Conservation (phyloP, 345 rosid species). For the Zanthoxylum bungeanum region DNA sequence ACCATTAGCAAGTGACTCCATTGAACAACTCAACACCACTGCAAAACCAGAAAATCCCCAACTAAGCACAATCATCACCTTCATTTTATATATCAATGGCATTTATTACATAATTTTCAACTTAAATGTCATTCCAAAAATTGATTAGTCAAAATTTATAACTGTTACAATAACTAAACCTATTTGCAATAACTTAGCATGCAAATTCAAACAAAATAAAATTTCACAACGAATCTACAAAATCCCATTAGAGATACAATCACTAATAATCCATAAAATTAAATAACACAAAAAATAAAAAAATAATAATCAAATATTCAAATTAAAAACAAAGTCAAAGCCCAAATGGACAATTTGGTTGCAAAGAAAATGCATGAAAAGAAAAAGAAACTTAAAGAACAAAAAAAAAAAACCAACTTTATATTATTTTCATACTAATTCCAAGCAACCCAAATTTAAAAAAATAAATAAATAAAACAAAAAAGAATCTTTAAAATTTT, state of each 20-base stretch:
- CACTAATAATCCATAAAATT: constrained; percentile 8
- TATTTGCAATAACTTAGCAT: background rate
- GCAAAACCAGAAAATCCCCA: constrained; percentile 33
- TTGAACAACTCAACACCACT: constrained; percentile 39
- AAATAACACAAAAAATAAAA: constrained; percentile 12
- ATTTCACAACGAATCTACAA: constrained; percentile 3
- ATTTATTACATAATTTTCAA: constrained; percentile 18
- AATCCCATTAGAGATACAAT: constrained; percentile 10
- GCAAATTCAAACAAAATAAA: constrained; percentile 13
- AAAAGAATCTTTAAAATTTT: constrained; percentile 3
- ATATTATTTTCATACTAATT: constrained; percentile 16
- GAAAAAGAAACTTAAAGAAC: background rate
- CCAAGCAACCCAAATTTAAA: constrained; percentile 2
- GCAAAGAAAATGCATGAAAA: constrained; percentile 23
- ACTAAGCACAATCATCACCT: constrained; percentile 14
- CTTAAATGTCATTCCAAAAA: constrained; percentile 16
- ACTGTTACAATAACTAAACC: background rate
- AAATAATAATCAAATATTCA: constrained; percentile 5
- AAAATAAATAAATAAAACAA: constrained; percentile 2
- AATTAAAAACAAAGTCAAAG: background rate
- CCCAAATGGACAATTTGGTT: constrained; percentile 18
- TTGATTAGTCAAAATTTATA: background rate
- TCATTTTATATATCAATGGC: background rate
- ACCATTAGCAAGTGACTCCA: constrained; percentile 56
- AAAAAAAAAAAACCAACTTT: constrained; percentile 10